Percentiles rank a stretch among this genome's conserved stretches.
These are phyloP conservation scores for Heterobasidion parviporum DNA, from an alignment of 1,284 basidiomycete species.

Conservation along the genomic window DNA sequence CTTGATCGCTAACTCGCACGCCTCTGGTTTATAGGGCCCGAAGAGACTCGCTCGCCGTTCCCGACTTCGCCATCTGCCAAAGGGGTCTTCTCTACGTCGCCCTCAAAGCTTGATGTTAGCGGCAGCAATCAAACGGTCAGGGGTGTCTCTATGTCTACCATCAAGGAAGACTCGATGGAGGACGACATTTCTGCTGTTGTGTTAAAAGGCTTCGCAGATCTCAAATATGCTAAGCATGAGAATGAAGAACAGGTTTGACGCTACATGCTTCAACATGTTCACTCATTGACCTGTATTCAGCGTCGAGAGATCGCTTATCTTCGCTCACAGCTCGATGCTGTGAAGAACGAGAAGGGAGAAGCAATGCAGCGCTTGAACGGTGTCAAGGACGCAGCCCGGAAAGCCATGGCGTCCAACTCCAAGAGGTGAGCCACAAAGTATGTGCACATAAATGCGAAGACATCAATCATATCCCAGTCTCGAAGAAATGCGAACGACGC, in stretches of 20 bases:
- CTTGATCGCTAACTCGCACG: slow-evolving; percentile 25
- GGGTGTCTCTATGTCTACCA: background rate
- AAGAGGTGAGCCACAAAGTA: slow-evolving; percentile 2
- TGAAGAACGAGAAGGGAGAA: slow-evolving; percentile 3
- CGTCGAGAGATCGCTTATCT: slow-evolving; percentile 8
- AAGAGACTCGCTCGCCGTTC: too few species aligned
- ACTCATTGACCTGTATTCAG: slow-evolving; percentile 1
- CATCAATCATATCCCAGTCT: slow-evolving; percentile 6
- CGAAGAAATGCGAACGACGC: slow-evolving; percentile 2
- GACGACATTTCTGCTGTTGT: slow-evolving; percentile 1
- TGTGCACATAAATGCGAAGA: too few species aligned
- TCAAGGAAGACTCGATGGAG: background rate
- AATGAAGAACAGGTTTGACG: slow-evolving; percentile 4
- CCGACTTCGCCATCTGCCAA: slow-evolving; percentile 55
- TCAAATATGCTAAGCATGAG: slow-evolving; percentile 1
- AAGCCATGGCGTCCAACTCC: slow-evolving; percentile 4
- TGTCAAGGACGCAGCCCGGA: slow-evolving; percentile 6
- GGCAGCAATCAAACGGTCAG: slow-evolving; percentile 43
- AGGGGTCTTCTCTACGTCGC: slow-evolving; percentile 77
- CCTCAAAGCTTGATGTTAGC: slow-evolving; percentile 79
- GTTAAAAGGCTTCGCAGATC: background rate
- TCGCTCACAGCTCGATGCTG: slow-evolving; percentile 2
- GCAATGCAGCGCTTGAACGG: slow-evolving; percentile 3
- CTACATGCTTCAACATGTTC: background rate
- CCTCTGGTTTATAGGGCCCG: too few species aligned